Evolutionary conservation across 345 rosid genomes (phyloP), one percentile per base, ranked within the genome.

Genomic region (Citrus hindsii): DNA sequence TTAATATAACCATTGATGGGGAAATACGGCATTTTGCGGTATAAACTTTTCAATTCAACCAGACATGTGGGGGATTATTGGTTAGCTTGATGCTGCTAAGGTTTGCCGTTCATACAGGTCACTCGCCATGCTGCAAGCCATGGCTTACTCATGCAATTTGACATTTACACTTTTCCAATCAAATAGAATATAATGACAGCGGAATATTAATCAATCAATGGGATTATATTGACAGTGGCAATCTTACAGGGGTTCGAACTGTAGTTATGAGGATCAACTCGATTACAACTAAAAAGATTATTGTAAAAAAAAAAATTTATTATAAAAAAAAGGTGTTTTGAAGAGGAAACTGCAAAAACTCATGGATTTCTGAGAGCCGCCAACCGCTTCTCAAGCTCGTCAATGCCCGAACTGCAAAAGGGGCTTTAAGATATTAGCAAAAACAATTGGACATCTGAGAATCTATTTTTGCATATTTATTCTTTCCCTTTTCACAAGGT

Each of bases 331-430:
- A 35, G 1, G 37, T 35, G 48, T 8, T 71, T 64, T 27, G 27
- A 1, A 35, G 65, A 22, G 68, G 25, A 13, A 46, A 46, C 18
- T 12, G 18, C 5, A 46, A 27, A 69, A 13, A 67, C 74, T 86
- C 76, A 90, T 64, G 90, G 85, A 78, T 87, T 91, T 83, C 97
- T 90, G 73, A 95, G 93, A 61, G 98, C 90, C 2, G 95, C 97
- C 93, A 93, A 83, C n/a, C 95, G 91, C 88, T 95, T 88, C 90
- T 95, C 98, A 28, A 95, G 88, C 72, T 90, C 97, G 82, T 87
- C 84, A 21, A 87, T 80, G 69, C 82, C 94, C 78, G 97, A 93
- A 86, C 98, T 95, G 89, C 86, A 81, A 37, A 37, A 16, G 28
- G 21, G 16, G 53, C 42, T 67, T n/a, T 14, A 61, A 22, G 72